Percentiles rank a stretch among this genome's conserved stretches.
These are phyloP conservation scores for Cucumis hystrix DNA, from an alignment of 306 rosid genomes.

Conservation along the genomic window DNA sequence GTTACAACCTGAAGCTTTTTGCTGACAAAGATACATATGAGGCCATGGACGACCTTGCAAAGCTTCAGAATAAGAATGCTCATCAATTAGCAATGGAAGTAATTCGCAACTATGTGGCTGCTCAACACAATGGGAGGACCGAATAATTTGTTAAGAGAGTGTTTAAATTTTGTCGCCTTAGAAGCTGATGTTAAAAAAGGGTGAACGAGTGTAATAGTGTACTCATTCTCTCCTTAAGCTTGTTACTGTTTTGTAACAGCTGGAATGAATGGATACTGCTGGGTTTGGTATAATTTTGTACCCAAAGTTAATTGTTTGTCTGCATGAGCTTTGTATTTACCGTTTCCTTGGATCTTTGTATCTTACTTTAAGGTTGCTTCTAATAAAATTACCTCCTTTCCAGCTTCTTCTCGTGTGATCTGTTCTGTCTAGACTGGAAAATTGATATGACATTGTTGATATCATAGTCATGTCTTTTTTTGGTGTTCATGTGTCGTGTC, in stretches of 20 bases:
- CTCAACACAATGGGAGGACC: slow-evolving; percentile 65
- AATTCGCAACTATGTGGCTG: slow-evolving; percentile 68
- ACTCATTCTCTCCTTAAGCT: slow-evolving; percentile 8
- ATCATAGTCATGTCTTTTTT: not conserved
- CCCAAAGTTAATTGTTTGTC: slow-evolving; percentile 12
- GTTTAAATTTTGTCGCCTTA: slow-evolving; percentile 6
- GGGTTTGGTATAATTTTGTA: slow-evolving; percentile 12
- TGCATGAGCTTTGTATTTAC: not conserved
- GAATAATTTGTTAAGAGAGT: slow-evolving; percentile 26
- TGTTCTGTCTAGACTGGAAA: not conserved
- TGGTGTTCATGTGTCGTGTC: no score
- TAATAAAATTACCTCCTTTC: not conserved
- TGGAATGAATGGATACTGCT: slow-evolving; percentile 9
- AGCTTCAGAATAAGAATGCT: slow-evolving; percentile 73
- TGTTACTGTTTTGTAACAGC: slow-evolving; percentile 41
- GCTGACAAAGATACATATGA: slow-evolving; percentile 77
- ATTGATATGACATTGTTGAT: no score
- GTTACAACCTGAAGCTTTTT: slow-evolving; percentile 73
- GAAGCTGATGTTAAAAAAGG: slow-evolving; percentile 8
- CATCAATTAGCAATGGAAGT: slow-evolving; percentile 91
- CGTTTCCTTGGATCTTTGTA: slow-evolving; percentile 1
- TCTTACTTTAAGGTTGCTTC: not conserved
- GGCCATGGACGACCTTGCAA: slow-evolving; percentile 64
- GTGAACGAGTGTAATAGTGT: slow-evolving; percentile 8
- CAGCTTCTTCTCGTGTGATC: not conserved